Conservation (phyloP, 306 rosid genomes). For the Prunus dulcis region DNA sequence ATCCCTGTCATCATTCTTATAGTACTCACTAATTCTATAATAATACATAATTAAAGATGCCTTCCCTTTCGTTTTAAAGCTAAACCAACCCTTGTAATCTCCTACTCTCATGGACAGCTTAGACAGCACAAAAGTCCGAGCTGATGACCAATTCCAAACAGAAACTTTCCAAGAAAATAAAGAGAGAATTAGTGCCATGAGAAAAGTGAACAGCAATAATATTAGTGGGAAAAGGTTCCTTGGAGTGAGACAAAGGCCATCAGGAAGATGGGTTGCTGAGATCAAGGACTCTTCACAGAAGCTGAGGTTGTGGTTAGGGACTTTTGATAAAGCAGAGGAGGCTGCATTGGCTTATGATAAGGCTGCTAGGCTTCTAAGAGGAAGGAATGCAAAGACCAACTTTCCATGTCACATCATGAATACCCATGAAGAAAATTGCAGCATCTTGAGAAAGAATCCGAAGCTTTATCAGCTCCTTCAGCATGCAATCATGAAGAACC, state of each 20-base stretch:
- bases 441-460: constrained; percentile 58
- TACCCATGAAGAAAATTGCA: constrained; percentile 36
- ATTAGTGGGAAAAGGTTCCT: constrained; percentile 46
- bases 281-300: constrained; percentile 84
- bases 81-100: constrained; percentile 31
- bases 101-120: constrained; percentile 47
- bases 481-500: constrained; percentile 69
- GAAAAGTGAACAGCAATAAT: constrained; percentile 17
- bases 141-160: constrained; percentile 13
- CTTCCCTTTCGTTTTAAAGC: constrained; percentile 24
- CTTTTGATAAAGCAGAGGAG: constrained; percentile 73
- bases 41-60: constrained; percentile 29
- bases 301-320: constrained; percentile 87
- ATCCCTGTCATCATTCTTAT: constrained; percentile 27
- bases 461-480: constrained; percentile 63
- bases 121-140: constrained; percentile 31
- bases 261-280: constrained; percentile 97
- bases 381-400: constrained; percentile 81
- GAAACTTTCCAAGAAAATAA: constrained; percentile 20
- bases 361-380: constrained; percentile 88
- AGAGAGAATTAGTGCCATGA: constrained; percentile 13
- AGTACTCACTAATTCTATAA: constrained; percentile 24
- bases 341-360: constrained; percentile 81
- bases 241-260: constrained; percentile 89
- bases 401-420: constrained; percentile 40